phyloP scores from a whole-genome alignment of 2,329 filamentous ascomycete genomes.

The Pseudogymnoascus sp. region DNA sequence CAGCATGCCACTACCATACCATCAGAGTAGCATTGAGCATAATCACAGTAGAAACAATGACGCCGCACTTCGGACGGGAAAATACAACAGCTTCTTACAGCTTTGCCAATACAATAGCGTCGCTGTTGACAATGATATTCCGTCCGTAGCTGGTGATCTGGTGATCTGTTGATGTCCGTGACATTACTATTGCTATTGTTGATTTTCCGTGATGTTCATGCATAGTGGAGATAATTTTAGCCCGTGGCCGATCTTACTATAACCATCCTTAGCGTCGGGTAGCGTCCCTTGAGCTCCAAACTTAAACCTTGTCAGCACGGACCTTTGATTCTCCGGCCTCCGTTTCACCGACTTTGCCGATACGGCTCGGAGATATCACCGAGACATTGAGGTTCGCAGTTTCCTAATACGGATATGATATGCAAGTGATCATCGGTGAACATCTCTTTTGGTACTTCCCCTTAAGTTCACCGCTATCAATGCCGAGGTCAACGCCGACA shows the following conservation, averaged over 20 bases:
- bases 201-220: neutral
- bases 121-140: neutral
- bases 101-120: neutral
- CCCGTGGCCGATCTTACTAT: neutral
- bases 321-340: neutral
- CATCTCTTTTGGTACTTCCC: neutral
- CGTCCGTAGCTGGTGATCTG: neutral
- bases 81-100: neutral
- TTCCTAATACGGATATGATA: neutral
- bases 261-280: neutral
- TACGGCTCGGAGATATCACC: neutral
- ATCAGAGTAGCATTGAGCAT: neutral
- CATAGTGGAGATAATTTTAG: neutral
- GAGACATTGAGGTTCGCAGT: neutral
- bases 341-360: neutral
- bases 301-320: neutral
- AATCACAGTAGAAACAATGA: neutral
- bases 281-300: neutral
- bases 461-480: slow-evolving; percentile 1
- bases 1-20: neutral
- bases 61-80: neutral
- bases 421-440: neutral
- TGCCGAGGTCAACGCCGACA: neutral
- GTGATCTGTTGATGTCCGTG: neutral
- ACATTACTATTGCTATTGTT: neutral